Evolutionary conservation across 75 land plant species (phyloP).

Genomic region (Selaginella moellendorffii): DNA sequence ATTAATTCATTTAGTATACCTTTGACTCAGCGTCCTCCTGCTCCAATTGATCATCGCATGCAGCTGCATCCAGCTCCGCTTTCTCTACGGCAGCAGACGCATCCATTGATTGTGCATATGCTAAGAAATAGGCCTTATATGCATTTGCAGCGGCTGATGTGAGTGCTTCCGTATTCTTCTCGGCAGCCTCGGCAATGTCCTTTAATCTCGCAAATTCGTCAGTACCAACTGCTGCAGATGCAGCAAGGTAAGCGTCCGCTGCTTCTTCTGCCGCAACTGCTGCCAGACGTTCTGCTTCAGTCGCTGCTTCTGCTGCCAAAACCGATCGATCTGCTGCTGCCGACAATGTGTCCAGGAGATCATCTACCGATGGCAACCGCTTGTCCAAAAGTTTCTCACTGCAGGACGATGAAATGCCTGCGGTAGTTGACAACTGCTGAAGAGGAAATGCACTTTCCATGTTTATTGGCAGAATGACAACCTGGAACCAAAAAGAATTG

Average conservation of each 20-base stretch:
- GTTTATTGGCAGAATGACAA: too few relatives aligned
- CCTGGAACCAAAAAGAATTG: too few relatives aligned
- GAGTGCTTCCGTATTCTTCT: constrained; percentile 10
- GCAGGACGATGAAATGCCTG: too few relatives aligned
- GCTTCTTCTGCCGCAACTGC: constrained; percentile 14
- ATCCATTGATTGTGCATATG: constrained; percentile 13
- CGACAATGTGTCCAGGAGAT: constrained; percentile 5
- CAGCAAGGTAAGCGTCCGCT: constrained; percentile 13
- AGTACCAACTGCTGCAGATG: constrained; percentile 13
- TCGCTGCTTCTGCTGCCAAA: constrained; percentile 11
- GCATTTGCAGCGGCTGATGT: constrained; percentile 6
- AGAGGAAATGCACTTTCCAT: too few relatives aligned
- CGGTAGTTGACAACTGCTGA: too few relatives aligned
- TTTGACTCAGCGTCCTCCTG: too few relatives aligned
- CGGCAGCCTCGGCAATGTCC: constrained; percentile 11
- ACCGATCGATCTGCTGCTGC: constrained; percentile 8
- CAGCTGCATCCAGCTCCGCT: background rate
- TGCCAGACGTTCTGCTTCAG: constrained; percentile 7
- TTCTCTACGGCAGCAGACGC: background rate
- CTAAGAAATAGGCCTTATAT: constrained; percentile 1
- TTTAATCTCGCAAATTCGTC: background rate
- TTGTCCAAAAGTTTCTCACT: too few relatives aligned
- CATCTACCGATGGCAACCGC: background rate
- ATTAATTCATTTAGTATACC: too few relatives aligned
- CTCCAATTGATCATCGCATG: background rate